A percentile compares a stretch with the other conserved stretches of the same genome.
Conservation (phyloP, 23 red algal genomes). For the Chondrus crispus region DNA sequence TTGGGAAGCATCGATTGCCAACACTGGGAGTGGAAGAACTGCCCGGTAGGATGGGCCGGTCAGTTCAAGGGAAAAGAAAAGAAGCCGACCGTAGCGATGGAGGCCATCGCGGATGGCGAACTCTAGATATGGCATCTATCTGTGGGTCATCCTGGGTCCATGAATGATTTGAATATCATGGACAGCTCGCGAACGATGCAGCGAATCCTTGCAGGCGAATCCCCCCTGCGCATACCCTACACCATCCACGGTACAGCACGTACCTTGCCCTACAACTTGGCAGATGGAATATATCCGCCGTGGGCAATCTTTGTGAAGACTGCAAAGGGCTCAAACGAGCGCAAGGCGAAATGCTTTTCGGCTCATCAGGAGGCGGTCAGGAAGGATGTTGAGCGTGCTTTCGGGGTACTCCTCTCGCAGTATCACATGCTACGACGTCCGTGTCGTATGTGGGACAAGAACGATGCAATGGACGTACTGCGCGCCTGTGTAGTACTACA, state of each 20-base stretch:
- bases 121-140: conserved; percentile 30
- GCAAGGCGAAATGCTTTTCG: not conserved
- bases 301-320: conserved; percentile 3
- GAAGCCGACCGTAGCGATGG: conserved; percentile 18
- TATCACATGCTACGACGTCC: not conserved
- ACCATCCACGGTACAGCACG: not conserved
- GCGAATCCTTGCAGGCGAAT: not conserved
- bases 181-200: not conserved
- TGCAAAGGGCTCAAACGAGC: not conserved
- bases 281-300: conserved; percentile 18
- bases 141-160: not conserved
- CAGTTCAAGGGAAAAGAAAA: conserved; percentile 31
- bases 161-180: conserved; percentile 7
- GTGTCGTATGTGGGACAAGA: not conserved
- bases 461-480: not conserved
- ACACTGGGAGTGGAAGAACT: conserved; percentile 43
- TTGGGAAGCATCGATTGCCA: conserved; percentile 24
- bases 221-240: not conserved
- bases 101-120: conserved; percentile 16
- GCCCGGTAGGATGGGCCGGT: not conserved
- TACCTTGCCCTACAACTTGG: conserved; percentile 1
- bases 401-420: not conserved
- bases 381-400: conserved; percentile 36
- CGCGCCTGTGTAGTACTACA: not conserved
- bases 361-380: not conserved